Conservation (phyloP, 768 basidiomycete genomes). For the Russula earlei region DNA sequence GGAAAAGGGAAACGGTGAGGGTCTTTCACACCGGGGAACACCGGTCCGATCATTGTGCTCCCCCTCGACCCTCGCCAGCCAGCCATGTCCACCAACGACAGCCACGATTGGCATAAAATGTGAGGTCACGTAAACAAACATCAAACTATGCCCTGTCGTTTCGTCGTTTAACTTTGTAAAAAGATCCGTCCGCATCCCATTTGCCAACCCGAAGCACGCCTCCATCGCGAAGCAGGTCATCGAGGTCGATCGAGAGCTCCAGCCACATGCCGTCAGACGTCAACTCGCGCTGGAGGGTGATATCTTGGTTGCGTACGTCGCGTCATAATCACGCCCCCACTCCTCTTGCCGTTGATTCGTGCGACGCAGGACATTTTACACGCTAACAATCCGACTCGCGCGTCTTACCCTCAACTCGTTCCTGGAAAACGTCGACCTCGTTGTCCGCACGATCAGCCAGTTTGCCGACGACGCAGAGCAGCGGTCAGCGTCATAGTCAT, state of each 20-base stretch:
- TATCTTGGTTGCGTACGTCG: slow-evolving; percentile 67
- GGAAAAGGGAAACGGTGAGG: too few relatives aligned
- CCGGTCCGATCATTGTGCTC: background rate
- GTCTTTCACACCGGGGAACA: background rate
- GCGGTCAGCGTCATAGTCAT: slow-evolving; percentile 3
- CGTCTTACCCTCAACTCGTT: slow-evolving; percentile 79
- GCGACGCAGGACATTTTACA: slow-evolving; percentile 51
- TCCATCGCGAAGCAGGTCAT: slow-evolving; percentile 73
- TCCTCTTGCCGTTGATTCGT: slow-evolving; percentile 6
- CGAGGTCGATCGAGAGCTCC: slow-evolving; percentile 79
- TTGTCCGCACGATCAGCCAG: slow-evolving; percentile 70
- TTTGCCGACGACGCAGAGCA: slow-evolving; percentile 61
- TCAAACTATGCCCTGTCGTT: background rate
- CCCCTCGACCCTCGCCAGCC: background rate
- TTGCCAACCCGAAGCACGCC: slow-evolving; percentile 65
- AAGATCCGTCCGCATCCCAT: slow-evolving; percentile 59
- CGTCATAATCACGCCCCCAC: slow-evolving; percentile 4
- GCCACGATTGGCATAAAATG: slow-evolving; percentile 45
- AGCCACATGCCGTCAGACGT: slow-evolving; percentile 70
- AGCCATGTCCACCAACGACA: slow-evolving; percentile 21
- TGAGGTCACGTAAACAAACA: slow-evolving; percentile 31
- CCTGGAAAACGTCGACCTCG: slow-evolving; percentile 82
- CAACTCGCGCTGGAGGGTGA: slow-evolving; percentile 57
- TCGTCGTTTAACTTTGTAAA: background rate
- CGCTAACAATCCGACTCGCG: slow-evolving; percentile 76